Conservation (phyloP, 306 rosid species). For the Lathyrus oleraceus region DNA sequence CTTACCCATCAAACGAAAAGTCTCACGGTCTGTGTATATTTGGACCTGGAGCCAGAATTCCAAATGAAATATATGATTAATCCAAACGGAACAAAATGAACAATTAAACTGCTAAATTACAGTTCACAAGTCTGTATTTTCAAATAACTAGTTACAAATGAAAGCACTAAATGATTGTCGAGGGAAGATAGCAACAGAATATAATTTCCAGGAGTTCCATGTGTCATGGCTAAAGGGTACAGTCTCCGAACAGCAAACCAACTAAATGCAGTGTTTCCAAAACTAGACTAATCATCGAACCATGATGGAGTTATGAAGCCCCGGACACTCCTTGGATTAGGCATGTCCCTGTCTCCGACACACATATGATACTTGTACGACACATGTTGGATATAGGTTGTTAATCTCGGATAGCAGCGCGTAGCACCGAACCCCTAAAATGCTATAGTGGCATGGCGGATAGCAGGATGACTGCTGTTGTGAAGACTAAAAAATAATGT, state of each 20-base stretch:
- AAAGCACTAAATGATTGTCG: slow-evolving; percentile 5
- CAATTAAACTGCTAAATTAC: slow-evolving; percentile 27
- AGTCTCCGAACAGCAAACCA: slow-evolving; percentile 1
- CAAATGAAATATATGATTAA: slow-evolving; percentile 36
- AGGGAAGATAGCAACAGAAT: slow-evolving; percentile 2
- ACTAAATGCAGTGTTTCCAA: not conserved
- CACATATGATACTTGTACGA: too few species aligned
- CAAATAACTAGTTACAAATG: not conserved
- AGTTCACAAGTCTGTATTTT: slow-evolving; percentile 11
- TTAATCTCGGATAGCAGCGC: too few species aligned
- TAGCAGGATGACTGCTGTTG: too few species aligned
- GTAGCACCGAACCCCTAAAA: too few species aligned
- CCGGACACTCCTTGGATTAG: too few species aligned
- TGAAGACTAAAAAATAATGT: too few species aligned
- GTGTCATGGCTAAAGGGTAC: not conserved
- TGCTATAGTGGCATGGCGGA: too few species aligned
- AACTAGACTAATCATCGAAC: not conserved
- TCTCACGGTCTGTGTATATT: slow-evolving; percentile 71
- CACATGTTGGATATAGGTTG: too few species aligned
- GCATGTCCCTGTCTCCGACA: too few species aligned
- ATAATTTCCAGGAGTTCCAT: not conserved
- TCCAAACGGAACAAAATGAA: slow-evolving; percentile 26
- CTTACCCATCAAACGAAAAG: slow-evolving; percentile 83
- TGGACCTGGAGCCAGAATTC: slow-evolving; percentile 59
- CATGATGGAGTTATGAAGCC: too few species aligned